Evolutionary conservation across 495 filamentous ascomycete species (phyloP).

Genomic region (Xylaria curta): DNA sequence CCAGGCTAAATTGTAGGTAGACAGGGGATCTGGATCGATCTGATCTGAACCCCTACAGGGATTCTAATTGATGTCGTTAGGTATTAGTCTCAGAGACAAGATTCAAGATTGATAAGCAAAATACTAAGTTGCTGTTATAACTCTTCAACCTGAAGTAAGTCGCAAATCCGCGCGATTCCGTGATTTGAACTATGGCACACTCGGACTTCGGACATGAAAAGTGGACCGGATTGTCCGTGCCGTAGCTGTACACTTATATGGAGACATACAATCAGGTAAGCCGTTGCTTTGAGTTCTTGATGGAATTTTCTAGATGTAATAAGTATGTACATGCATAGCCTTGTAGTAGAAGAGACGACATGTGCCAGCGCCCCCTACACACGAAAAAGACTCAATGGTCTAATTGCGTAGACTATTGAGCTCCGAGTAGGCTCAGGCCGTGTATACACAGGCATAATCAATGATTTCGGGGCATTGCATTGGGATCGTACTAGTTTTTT

Average conservation of each 20-base stretch:
- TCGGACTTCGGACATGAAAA: constrained; percentile 5
- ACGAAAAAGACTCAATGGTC: too few species aligned
- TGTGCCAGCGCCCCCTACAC: not conserved
- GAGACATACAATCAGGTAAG: not conserved
- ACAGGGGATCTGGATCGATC: not conserved
- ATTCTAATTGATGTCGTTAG: not conserved
- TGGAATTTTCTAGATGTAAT: not conserved
- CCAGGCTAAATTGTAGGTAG: not conserved
- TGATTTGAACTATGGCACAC: not conserved
- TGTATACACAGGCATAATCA: too few species aligned
- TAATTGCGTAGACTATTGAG: too few species aligned
- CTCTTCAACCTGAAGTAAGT: not conserved
- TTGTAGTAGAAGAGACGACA: not conserved
- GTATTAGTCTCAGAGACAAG: not conserved
- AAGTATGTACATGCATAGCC: too few species aligned
- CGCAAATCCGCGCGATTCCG: not conserved
- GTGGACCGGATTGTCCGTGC: not conserved
- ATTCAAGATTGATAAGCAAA: not conserved
- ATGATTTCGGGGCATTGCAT: too few species aligned
- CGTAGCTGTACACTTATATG: not conserved
- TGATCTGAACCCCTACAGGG: not conserved
- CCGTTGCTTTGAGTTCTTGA: not conserved
- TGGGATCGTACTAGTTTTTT: too few species aligned
- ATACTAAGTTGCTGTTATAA: not conserved
- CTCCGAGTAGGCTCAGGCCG: too few species aligned